Evolutionary conservation across 2,329 filamentous ascomycete species (phyloP).

Genomic region (Alternaria rosae): DNA sequence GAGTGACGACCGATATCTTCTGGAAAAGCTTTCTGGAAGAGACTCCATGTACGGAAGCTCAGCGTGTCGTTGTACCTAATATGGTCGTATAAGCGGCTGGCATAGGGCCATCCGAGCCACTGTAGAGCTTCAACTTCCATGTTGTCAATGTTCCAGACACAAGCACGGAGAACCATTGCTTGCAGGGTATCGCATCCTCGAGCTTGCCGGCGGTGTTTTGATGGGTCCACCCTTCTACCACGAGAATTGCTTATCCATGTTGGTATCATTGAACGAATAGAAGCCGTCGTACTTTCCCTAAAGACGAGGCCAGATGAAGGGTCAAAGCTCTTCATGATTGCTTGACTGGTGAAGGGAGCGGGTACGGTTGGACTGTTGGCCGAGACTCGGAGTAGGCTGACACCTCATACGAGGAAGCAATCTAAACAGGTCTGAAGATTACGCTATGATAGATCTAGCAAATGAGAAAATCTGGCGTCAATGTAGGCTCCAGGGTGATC

Average conservation of each 20-base stretch:
- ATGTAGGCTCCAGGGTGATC: background rate
- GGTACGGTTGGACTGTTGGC: background rate
- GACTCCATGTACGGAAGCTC: conserved; percentile 24
- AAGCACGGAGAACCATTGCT: conserved; percentile 27
- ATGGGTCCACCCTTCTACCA: conserved; percentile 22
- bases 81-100: conserved; percentile 22
- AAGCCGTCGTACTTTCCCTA: conserved; percentile 16
- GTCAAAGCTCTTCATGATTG: conserved; percentile 13
- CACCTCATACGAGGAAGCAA: background rate
- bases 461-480: background rate
- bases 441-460: background rate
- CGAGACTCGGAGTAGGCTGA: background rate
- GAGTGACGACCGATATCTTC: conserved; percentile 21
- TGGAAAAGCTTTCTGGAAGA: conserved; percentile 29
- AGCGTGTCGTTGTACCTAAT: conserved; percentile 26
- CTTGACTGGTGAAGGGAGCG: background rate
- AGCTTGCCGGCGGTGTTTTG: conserved; percentile 13
- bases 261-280: conserved; percentile 27
- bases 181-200: conserved; percentile 24
- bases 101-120: conserved; percentile 30
- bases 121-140: conserved; percentile 25
- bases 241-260: conserved; percentile 23
- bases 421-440: background rate
- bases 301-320: conserved; percentile 27
- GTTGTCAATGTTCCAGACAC: conserved; percentile 23